phyloP scores from a whole-genome alignment of 2,329 filamentous ascomycete genomes.

The Leptographium radiaticola region DNA sequence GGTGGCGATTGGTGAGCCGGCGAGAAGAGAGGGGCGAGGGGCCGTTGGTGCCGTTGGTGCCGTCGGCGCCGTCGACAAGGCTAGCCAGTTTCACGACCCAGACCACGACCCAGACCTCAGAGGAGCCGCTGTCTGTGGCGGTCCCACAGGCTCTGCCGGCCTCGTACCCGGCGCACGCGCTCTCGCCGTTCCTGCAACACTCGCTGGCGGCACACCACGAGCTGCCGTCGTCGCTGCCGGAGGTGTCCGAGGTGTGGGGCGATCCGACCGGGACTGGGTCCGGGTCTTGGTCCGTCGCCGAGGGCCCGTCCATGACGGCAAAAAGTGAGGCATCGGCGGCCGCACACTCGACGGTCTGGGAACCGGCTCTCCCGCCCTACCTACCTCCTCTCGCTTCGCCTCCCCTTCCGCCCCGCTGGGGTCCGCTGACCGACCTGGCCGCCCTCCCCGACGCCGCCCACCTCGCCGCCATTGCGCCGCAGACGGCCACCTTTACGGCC shows the following conservation, averaged over 20 bases:
- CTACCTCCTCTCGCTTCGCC: not conserved
- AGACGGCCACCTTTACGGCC: slow-evolving; percentile 71
- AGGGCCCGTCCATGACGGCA: not conserved
- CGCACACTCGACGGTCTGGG: too few species aligned
- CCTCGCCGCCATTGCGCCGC: slow-evolving; percentile 55
- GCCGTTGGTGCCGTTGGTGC: too few species aligned
- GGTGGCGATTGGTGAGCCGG: too few species aligned
- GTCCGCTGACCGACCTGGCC: slow-evolving; percentile 48
- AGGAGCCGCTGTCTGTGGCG: slow-evolving; percentile 22
- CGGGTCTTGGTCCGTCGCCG: too few species aligned
- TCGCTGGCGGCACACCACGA: slow-evolving; percentile 61
- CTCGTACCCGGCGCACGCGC: slow-evolving; percentile 11
- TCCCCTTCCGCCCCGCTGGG: slow-evolving; percentile 14
- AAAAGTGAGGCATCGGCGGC: not conserved
- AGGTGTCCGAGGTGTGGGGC: slow-evolving; percentile 11
- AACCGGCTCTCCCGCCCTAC: not conserved
- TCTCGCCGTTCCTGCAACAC: slow-evolving; percentile 63
- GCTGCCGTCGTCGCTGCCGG: slow-evolving; percentile 47
- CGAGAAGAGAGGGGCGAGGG: too few species aligned
- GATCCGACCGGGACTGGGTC: too few species aligned
- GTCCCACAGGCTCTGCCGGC: slow-evolving; percentile 21
- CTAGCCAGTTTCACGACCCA: not conserved
- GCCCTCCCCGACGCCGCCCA: slow-evolving; percentile 56
- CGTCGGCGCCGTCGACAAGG: too few species aligned
- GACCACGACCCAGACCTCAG: too few species aligned